These are phyloP conservation scores for Spatholobus suberectus DNA, from an alignment of 306 rosid species.

Conservation along the genomic window DNA sequence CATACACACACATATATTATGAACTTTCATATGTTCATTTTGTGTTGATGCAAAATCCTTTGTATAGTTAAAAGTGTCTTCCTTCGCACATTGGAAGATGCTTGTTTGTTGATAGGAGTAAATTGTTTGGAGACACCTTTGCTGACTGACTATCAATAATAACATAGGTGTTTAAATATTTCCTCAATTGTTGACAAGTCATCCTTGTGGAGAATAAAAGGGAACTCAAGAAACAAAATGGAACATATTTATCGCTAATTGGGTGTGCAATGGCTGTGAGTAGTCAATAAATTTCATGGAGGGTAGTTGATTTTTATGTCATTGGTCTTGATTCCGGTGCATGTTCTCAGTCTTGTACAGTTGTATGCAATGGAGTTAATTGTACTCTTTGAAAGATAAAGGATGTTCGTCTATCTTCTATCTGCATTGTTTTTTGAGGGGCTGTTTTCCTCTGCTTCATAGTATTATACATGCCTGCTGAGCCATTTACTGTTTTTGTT, in stretches of 20 bases:
- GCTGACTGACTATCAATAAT: constrained; percentile 37
- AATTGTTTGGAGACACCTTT: constrained; percentile 18
- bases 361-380: constrained; percentile 19
- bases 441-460: constrained; percentile 3
- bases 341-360: constrained; percentile 5
- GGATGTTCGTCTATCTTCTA: neutral
- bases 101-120: neutral
- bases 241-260: constrained; percentile 3
- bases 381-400: neutral
- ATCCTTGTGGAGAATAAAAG: constrained; percentile 31
- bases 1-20: no score
- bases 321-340: neutral
- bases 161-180: constrained; percentile 26
- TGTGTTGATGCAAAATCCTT: neutral
- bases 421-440: neutral
- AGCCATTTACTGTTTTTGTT: neutral
- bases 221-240: constrained; percentile 20
- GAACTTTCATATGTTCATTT: neutral
- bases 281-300: constrained; percentile 28
- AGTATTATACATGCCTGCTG: neutral
- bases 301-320: constrained; percentile 25
- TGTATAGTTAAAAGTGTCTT: neutral
- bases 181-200: constrained; percentile 31
- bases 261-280: constrained; percentile 27
- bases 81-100: neutral